phyloP scores from a whole-genome alignment of 169 alveolate genomes.

The Eimeria sp. region DNA sequence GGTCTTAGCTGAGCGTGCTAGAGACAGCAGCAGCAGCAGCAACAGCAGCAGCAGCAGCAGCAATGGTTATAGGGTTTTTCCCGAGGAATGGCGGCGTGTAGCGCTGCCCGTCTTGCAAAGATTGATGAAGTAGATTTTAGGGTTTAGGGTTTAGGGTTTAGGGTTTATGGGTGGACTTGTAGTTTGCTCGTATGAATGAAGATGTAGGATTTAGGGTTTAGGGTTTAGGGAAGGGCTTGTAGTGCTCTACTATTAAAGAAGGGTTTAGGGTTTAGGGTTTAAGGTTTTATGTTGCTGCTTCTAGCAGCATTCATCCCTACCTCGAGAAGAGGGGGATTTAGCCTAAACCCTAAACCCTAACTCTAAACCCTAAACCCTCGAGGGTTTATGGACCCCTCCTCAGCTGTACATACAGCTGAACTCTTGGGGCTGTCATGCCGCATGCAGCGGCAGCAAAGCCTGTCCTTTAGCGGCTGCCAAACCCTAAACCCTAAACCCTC shows the following conservation, averaged over 20 bases:
- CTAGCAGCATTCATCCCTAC: too few species aligned
- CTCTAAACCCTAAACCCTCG: too few species aligned
- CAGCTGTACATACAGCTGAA: too few species aligned
- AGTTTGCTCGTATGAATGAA: not conserved
- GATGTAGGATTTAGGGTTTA: not conserved
- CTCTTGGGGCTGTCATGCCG: too few species aligned
- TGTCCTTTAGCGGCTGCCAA: too few species aligned
- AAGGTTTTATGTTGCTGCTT: too few species aligned
- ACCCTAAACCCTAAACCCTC: too few species aligned
- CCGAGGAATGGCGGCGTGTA: not conserved
- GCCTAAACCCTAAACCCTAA: too few species aligned
- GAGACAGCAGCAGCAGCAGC: slow-evolving; percentile 12
- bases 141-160: slow-evolving; percentile 31
- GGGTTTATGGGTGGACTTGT: not conserved
- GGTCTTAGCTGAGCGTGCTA: not conserved
- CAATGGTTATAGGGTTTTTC: not conserved
- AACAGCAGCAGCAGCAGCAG: slow-evolving; percentile 5
- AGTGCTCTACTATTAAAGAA: not conserved
- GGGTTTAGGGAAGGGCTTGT: not conserved
- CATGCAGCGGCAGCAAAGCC: too few species aligned
- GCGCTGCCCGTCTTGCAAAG: not conserved
- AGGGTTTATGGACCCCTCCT: too few species aligned
- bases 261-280: not conserved
- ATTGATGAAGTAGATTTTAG: not conserved
- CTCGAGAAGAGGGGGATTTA: too few species aligned